Evolutionary conservation across 805 yeast species (phyloP), one percentile per base, ranked within the genome.

Genomic region (Grigorovia transvaalensis): DNA sequence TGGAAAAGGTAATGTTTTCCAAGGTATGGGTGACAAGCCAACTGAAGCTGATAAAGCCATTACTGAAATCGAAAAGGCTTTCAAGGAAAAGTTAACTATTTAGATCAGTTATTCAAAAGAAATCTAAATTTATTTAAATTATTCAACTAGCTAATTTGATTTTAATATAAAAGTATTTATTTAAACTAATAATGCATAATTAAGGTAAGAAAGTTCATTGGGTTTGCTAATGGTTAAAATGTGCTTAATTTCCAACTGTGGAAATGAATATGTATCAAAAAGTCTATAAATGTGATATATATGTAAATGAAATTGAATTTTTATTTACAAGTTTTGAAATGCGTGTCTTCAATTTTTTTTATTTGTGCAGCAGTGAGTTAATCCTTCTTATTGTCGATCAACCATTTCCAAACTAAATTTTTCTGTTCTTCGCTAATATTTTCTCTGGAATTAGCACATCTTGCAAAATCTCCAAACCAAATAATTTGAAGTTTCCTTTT

Each of bases 1-100:
- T 73, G 99, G 99, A 70, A 93, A 88, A 72, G 98, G 96, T 57
- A 87, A 88, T 58, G 82, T 90, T 51, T 88, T 88, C 60, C 99
- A 93, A 74, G 99, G 99, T 71, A 85, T 88, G 82, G 99, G 99
- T 61, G 88, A 84, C 60, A 85, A 88, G 56, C 77, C 82, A 41
- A 75, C 71, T 38, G 87, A 85, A 56, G 75, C 88, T 50, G 76
- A 75, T 44, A 77, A 75, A 44, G 99, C 99, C 29, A 75, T 93
- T 57, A 78, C 75, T 38, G 87, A 83, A 56, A 79, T 90, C 50
- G 77, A 77, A 58, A 74, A 75, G 63, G 69, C 81, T 56, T 75
- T 89, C 57, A 65, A 71, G 45, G 83, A 81, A 65, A 84, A 82
- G 67, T 74, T 85, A 54, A 51, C 56, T 43, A 51, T 63, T 48